Percentiles rank a stretch among this genome's conserved stretches.
Conservation (phyloP, 1,139 yeast species). For the Yamadazyma epiphylla region DNA sequence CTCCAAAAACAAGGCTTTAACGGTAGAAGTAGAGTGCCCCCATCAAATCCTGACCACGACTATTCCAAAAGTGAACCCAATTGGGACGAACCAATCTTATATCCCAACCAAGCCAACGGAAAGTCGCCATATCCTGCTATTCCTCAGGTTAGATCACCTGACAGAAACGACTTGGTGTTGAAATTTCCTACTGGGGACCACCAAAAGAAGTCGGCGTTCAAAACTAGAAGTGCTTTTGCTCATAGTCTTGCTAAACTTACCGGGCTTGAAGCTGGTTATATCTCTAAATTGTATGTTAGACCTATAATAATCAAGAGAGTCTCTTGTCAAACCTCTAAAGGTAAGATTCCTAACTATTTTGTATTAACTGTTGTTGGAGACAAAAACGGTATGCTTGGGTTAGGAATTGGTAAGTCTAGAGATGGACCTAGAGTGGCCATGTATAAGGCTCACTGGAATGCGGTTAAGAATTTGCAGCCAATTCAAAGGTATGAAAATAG, state of each 20-base stretch:
- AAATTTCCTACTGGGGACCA: conserved; percentile 25
- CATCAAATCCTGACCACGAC: conserved; percentile 21
- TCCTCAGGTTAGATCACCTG: conserved; percentile 40
- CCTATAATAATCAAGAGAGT: conserved; percentile 76
- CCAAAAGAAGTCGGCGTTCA: conserved; percentile 14
- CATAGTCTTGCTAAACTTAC: conserved; percentile 64
- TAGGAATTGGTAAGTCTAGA: conserved; percentile 92
- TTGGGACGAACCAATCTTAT: conserved; percentile 45
- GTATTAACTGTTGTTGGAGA: conserved; percentile 92
- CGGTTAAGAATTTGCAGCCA: conserved; percentile 77
- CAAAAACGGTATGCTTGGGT: conserved; percentile 86
- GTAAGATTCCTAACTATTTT: conserved; percentile 83
- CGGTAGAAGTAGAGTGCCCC: conserved; percentile 31
- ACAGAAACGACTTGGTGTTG: conserved; percentile 37
- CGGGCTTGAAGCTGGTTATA: conserved; percentile 67
- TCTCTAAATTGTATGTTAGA: conserved; percentile 60
- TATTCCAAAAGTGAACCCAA: conserved; percentile 36
- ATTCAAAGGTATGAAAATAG: conserved; percentile 88
- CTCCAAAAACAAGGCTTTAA: conserved; percentile 29
- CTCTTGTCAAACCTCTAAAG: conserved; percentile 90
- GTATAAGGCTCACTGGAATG: conserved; percentile 89
- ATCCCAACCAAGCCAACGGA: conserved; percentile 41
- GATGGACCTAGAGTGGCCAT: conserved; percentile 76
- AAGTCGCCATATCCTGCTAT: conserved; percentile 41
- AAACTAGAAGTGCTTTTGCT: conserved; percentile 35